Evolutionary conservation across 768 basidiomycete species (phyloP).

Genomic region (Suillus plorans): DNA sequence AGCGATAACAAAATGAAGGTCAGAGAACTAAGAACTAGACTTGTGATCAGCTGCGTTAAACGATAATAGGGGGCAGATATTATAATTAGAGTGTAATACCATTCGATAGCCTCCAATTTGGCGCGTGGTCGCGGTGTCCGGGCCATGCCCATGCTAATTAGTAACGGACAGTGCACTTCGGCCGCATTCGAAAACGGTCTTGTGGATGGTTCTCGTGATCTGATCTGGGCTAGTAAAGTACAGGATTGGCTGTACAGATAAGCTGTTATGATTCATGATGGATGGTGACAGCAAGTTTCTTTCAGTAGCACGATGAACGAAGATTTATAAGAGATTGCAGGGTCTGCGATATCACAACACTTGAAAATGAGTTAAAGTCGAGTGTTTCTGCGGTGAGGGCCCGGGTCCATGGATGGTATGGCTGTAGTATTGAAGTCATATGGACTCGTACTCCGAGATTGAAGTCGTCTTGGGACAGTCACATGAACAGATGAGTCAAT

Average conservation of each 20-base stretch:
- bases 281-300: neutral
- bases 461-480: too few relatives aligned
- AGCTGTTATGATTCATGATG: neutral
- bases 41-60: neutral
- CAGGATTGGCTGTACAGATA: neutral
- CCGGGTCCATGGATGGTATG: neutral
- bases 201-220: neutral
- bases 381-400: neutral
- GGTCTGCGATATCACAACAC: neutral
- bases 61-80: neutral
- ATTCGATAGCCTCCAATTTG: neutral
- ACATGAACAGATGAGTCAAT: too few relatives aligned
- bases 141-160: neutral
- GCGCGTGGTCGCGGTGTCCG: neutral
- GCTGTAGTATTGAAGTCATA: too few relatives aligned
- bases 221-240: neutral
- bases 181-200: neutral
- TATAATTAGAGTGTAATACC: neutral
- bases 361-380: neutral
- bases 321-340: neutral
- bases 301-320: neutral
- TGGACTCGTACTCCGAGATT: too few relatives aligned
- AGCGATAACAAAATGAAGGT: neutral
- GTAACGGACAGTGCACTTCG: neutral
- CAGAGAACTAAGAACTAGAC: conserved; percentile 1